Evolutionary conservation across 2,329 filamentous ascomycete genomes (phyloP).

Genomic region (Ambrosiella beaveri): DNA sequence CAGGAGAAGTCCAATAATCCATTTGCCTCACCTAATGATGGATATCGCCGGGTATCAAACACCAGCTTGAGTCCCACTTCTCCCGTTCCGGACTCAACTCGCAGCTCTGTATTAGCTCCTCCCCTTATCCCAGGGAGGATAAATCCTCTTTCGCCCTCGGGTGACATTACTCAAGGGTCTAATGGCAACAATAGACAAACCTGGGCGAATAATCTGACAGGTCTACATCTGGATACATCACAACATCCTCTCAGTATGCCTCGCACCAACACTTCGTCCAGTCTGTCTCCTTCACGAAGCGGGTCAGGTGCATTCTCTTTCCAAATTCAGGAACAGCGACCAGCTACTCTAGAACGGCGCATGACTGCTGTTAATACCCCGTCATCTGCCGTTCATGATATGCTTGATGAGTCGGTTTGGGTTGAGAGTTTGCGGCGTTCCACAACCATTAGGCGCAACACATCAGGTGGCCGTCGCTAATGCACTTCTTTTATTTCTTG

Average conservation of each 20-base stretch:
- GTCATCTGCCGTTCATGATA: constrained; percentile 44
- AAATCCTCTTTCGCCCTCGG: constrained; percentile 11
- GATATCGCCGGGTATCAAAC: constrained; percentile 5
- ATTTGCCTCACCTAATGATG: background rate
- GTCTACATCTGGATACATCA: constrained; percentile 22
- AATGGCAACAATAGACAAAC: constrained; percentile 20
- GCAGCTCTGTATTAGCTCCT: constrained; percentile 6
- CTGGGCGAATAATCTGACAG: constrained; percentile 23
- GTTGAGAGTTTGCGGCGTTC: constrained; percentile 81
- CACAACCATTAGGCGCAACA: constrained; percentile 44
- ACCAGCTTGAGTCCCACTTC: constrained; percentile 7
- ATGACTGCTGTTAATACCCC: constrained; percentile 11
- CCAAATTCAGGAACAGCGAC: constrained; percentile 32
- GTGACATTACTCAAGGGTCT: constrained; percentile 19
- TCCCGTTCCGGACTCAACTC: background rate
- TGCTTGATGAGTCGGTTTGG: constrained; percentile 82
- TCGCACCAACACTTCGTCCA: constrained; percentile 17
- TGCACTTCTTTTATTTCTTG: constrained; percentile 2
- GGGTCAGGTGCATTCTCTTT: constrained; percentile 39
- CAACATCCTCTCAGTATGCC: constrained; percentile 38
- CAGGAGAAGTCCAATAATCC: background rate
- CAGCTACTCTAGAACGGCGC: constrained; percentile 13
- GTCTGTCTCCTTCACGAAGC: constrained; percentile 23
- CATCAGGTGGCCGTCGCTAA: background rate
- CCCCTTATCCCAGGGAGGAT: background rate